Percentiles rank a stretch among this genome's conserved stretches.
These are phyloP conservation scores for Cyberlindnera saturnus DNA, from an alignment of 805 yeast genomes.

Conservation along the genomic window DNA sequence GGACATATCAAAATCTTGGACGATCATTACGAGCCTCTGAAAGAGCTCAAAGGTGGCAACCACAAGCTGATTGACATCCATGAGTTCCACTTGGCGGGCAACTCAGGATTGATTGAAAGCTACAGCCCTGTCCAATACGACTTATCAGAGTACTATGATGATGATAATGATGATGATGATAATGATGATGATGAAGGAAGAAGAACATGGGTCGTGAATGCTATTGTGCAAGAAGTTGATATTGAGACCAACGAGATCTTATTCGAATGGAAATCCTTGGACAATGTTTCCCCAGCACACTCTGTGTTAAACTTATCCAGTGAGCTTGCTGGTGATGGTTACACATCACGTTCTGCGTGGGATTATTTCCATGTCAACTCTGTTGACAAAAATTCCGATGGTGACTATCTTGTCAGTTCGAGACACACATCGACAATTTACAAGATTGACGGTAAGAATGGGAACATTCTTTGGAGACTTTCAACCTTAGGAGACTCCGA, in stretches of 20 bases:
- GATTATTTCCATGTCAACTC: constrained; percentile 36
- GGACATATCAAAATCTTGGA: constrained; percentile 30
- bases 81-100: constrained; percentile 29
- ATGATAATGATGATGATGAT: too few relatives aligned
- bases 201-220: constrained; percentile 32
- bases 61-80: constrained; percentile 31
- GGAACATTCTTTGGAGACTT: constrained; percentile 30
- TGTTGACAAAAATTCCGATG: constrained; percentile 30
- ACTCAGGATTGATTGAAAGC: constrained; percentile 27
- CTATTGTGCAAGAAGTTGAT: constrained; percentile 31
- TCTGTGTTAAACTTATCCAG: constrained; percentile 27
- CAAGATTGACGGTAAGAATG: constrained; percentile 31
- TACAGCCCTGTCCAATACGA: constrained; percentile 30
- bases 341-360: constrained; percentile 26
- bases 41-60: constrained; percentile 30
- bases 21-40: constrained; percentile 25
- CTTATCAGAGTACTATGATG: constrained; percentile 24
- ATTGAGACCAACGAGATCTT: constrained; percentile 29
- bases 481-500: constrained; percentile 24
- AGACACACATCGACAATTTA: constrained; percentile 30
- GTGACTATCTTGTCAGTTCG: constrained; percentile 31
- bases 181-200: constrained; percentile 12
- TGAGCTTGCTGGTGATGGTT: constrained; percentile 31
- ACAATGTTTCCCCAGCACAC: constrained; percentile 29
- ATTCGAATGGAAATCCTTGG: constrained; percentile 24